Evolutionary conservation across 2,329 filamentous ascomycete species (phyloP), one percentile per base, ranked within the genome.

Genomic region (Drechslerella dactyloides): DNA sequence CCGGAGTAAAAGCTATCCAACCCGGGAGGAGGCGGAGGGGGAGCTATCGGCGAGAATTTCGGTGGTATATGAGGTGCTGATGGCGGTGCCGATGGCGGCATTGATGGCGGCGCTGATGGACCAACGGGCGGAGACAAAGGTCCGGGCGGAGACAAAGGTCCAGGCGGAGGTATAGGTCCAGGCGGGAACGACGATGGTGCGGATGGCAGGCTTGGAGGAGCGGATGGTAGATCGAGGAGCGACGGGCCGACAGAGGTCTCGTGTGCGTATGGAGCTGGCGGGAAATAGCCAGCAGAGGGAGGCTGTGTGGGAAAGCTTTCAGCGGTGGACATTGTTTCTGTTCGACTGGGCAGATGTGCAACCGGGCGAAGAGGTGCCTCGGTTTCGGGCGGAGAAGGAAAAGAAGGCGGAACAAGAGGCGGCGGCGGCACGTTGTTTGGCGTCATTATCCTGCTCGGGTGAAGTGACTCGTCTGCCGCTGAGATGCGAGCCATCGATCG

Each of bases 391-490:
- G 76, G 77, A n/a, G 78, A 77, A 55, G 81, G 79, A 35, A 79
- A 77, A 27, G 76, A 76, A 70, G 79, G 81, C 76, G 33, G 76
- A 75, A 61, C 73, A 42, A 19, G 76, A 73, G 79, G 81, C 74
- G 44, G 77, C 74, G 63, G 74, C 30, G 23, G 76, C 74, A 37
- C 66, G 60, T 21, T 77, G 74, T 27, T 77, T 72, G 27, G 74
- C 23, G 58, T 65, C 60, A 55, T 60, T 44, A 68, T 73, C n/a
- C 60, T 60, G 23, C 57, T 65, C 3, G 83, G 82, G 77, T 82
- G 84, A 69, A 82, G 77, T 1, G 84, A 84, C 68, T 83, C 79
- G 74, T 84, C 80, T 1, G 82, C 77, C n/a, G 80, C 81, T 2
- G 83, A 83, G 73, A 82, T 81, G 40, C 79, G 79, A 17, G 83